Base-by-base conservation (phyloP, 192 early-diverging fungal species). In the Chytriomyces confervae region DNA sequence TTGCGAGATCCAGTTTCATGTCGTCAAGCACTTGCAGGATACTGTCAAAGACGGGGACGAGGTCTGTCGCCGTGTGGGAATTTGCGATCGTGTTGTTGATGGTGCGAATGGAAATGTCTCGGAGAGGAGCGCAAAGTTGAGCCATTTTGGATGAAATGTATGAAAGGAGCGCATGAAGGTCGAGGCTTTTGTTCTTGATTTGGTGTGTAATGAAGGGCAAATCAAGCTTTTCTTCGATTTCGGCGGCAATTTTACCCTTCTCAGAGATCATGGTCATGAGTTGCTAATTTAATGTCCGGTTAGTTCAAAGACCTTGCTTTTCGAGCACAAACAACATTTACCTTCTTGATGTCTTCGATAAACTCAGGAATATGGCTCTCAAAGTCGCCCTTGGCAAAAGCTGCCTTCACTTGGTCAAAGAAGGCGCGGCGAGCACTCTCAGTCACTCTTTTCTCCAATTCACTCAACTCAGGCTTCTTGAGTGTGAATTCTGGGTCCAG, bases 1-100 rank as follows among this genome's bases (percentile, higher is more conserved):
- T 96, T 43, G 90, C 84, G n/a, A 95, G 75, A 76, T 96, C 95
- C 61, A 94, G 78, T 62, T 88, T 86, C 95, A 96, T 96, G 10
- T 84, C 79, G 27, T 96, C 93, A 45, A 95, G 75, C 0, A 92
- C 51, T 24, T 84, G 87, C 20, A 94, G 76, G 23, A 91, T 85
- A 0, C 62, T 66, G 36, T 88, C 84, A 36, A 91, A 83, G 6
- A 85, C 79, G 23, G 86, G 84, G 18, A 72, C 85, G 1, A 81
- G 48, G 48, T 65, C 77, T 18, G 79, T 44, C 3, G 44, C 63
- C 6, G 27, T 20, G 7, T 50, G 44, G 5, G 49, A 29, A 24
- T 60, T 61, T 20, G 50, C 11, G n/a, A 71, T 20, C 62, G 48
- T 81, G 44, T 50, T 65, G 3, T 61, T 49, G 20, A 82, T 66